phyloP scores from a whole-genome alignment of 148 eudicot species.

The Oxyria digyna region DNA sequence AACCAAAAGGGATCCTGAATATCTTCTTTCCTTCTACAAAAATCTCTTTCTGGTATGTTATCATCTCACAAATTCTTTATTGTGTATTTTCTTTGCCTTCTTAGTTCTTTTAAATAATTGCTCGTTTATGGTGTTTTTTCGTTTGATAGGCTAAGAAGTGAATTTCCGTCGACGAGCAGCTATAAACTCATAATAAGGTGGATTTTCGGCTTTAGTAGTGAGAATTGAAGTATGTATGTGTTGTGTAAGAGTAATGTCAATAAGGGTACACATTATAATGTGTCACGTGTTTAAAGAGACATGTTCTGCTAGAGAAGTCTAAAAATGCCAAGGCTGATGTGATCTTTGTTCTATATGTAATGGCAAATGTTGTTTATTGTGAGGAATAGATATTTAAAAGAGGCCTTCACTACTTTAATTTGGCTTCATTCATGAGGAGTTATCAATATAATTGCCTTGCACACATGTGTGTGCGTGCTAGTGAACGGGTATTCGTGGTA shows the following conservation, averaged over 20 bases:
- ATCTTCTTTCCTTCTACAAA: neutral
- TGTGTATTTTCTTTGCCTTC: neutral
- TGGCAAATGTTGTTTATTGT: neutral
- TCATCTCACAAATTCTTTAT: neutral
- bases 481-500: no score
- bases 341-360: no score
- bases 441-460: no score
- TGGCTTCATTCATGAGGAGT: neutral
- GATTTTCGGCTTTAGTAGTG: neutral
- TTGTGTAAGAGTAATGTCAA: neutral
- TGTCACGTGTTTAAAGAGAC: neutral
- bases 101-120: neutral
- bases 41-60: neutral
- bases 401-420: no score
- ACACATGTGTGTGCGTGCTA: no score
- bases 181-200: neutral
- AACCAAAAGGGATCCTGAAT: conserved; percentile 17
- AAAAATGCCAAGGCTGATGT: no score
- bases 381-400: neutral
- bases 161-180: neutral
- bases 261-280: neutral
- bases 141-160: neutral
- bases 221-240: neutral
- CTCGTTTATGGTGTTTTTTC: neutral
- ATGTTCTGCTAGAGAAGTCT: neutral